Conservation (phyloP, 2,329 filamentous ascomycete genomes). For the Rosellinia necatrix region DNA sequence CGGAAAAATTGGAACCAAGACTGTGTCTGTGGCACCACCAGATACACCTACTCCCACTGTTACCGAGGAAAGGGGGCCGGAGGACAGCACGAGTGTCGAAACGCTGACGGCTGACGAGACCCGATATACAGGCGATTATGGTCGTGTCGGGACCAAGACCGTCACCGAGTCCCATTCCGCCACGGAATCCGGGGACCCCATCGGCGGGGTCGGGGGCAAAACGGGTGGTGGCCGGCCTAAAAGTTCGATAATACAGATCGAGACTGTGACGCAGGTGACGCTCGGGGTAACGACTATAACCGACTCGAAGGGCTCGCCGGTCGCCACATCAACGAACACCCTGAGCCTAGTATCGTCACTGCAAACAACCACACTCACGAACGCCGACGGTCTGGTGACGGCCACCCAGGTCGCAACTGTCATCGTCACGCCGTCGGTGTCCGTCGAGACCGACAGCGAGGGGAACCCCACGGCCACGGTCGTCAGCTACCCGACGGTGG, state of each 20-base stretch:
- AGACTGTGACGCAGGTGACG: constrained; percentile 1
- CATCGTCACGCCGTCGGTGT: constrained; percentile 24
- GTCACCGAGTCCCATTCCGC: not conserved
- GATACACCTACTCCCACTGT: too few relatives aligned
- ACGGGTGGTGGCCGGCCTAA: not conserved
- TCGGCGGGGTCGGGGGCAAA: not conserved
- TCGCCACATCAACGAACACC: not conserved
- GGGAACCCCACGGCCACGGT: constrained; percentile 32
- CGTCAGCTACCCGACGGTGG: constrained; percentile 17
- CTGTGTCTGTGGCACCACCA: too few relatives aligned
- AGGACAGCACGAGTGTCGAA: too few relatives aligned
- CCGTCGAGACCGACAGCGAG: constrained; percentile 23
- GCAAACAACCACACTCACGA: constrained; percentile 8
- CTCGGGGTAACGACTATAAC: constrained; percentile 4
- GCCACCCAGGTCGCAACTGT: constrained; percentile 28
- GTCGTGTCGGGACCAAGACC: too few relatives aligned
- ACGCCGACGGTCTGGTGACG: constrained; percentile 27
- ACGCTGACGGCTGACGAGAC: not conserved
- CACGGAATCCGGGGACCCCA: not conserved
- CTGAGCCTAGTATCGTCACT: not conserved
- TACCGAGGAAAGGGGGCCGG: too few relatives aligned
- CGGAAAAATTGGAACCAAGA: not conserved
- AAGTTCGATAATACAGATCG: not conserved
- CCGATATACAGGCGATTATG: too few relatives aligned
- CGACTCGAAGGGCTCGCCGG: not conserved